Conservation (phyloP, 768 basidiomycete genomes). For the Kwoniella europaea region DNA sequence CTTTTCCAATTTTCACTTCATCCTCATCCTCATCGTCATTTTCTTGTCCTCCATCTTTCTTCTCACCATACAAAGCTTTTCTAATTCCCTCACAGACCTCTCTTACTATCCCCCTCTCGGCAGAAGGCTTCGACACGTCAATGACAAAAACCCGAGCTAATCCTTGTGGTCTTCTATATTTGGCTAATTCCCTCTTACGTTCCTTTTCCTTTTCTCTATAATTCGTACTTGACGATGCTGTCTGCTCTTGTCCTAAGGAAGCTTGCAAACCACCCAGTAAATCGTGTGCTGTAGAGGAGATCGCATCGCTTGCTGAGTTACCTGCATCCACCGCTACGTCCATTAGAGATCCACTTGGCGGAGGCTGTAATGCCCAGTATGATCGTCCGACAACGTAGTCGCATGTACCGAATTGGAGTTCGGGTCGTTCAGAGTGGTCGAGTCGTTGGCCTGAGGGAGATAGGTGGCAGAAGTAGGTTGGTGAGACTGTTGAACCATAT, state of each 20-base stretch:
- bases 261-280: constrained; percentile 48
- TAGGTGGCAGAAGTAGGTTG: constrained; percentile 82
- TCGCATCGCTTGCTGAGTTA: constrained; percentile 43
- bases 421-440: constrained; percentile 80
- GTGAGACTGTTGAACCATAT: constrained; percentile 64
- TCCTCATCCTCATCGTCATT: constrained; percentile 56
- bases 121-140: constrained; percentile 76
- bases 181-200: constrained; percentile 35
- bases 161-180: constrained; percentile 59
- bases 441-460: constrained; percentile 76
- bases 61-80: constrained; percentile 69
- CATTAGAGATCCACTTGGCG: constrained; percentile 38
- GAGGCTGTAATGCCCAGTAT: constrained; percentile 73
- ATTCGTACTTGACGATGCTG: constrained; percentile 32
- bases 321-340: constrained; percentile 62
- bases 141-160: constrained; percentile 83
- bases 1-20: constrained; percentile 37
- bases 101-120: constrained; percentile 71
- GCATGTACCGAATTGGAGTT: constrained; percentile 86
- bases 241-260: constrained; percentile 38
- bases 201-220: constrained; percentile 41
- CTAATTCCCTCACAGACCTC: constrained; percentile 70
- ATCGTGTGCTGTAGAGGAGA: constrained; percentile 50
- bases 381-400: constrained; percentile 82
- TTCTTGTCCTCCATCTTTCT: constrained; percentile 44